Evolutionary conservation across 768 basidiomycete species (phyloP).

Genomic region (Psilocybe cubensis): DNA sequence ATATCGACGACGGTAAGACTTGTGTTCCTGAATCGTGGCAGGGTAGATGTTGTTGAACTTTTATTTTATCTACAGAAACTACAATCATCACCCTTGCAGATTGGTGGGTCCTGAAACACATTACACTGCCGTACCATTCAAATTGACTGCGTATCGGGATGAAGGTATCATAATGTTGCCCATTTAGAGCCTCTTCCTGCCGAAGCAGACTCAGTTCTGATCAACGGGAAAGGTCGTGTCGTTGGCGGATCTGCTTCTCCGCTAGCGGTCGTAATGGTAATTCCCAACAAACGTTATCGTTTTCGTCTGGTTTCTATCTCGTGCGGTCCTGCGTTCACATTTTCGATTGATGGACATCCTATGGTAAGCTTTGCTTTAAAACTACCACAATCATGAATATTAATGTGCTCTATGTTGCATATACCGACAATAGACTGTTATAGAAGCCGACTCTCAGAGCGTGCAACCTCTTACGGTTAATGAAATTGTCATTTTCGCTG

Average conservation of each 20-base stretch:
- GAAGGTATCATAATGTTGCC: not conserved
- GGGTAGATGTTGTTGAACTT: not conserved
- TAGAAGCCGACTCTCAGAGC: constrained; percentile 46
- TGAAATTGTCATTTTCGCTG: constrained; percentile 45
- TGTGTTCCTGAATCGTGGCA: not conserved
- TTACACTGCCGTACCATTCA: not conserved
- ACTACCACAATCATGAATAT: no score
- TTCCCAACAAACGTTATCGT: constrained; percentile 41
- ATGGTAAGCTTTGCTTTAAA: constrained; percentile 21
- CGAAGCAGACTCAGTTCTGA: constrained; percentile 29
- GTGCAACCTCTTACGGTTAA: constrained; percentile 41
- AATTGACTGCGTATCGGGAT: not conserved
- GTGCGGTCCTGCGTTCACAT: constrained; percentile 46
- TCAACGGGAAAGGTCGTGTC: constrained; percentile 53
- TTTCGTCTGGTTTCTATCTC: constrained; percentile 49
- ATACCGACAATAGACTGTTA: constrained; percentile 36
- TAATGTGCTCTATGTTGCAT: no score
- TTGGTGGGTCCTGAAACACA: not conserved
- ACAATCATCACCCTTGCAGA: constrained; percentile 2
- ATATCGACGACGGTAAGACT: not conserved
- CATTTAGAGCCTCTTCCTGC: not conserved
- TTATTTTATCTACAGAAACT: not conserved
- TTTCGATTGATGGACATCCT: constrained; percentile 48
- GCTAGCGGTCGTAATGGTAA: constrained; percentile 43
- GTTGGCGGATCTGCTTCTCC: constrained; percentile 33